Conservation (phyloP, 768 basidiomycete genomes). For the Amanita fuliginea region DNA sequence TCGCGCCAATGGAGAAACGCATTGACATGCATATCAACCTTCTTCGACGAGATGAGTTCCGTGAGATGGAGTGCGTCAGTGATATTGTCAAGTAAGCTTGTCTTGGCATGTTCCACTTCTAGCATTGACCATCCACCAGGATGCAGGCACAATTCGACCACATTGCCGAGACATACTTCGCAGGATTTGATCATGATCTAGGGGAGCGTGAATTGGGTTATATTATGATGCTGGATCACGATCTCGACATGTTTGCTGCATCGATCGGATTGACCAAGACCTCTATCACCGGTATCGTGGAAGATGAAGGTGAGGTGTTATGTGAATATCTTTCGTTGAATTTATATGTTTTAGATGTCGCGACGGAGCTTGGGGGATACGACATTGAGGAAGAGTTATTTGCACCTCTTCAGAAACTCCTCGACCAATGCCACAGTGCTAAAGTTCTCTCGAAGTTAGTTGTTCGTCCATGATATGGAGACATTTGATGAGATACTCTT, state of each 20-base stretch:
- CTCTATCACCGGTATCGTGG: conserved; percentile 56
- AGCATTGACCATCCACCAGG: conserved; percentile 28
- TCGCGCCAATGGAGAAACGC: conserved; percentile 81
- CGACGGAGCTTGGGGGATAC: conserved; percentile 62
- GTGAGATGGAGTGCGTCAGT: conserved; percentile 85
- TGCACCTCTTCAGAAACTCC: conserved; percentile 68
- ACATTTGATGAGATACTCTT: neutral
- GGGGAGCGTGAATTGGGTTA: conserved; percentile 86
- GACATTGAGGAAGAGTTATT: conserved; percentile 71
- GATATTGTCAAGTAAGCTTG: conserved; percentile 73
- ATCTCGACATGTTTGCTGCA: conserved; percentile 89
- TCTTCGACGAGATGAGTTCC: conserved; percentile 80
- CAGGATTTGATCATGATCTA: conserved; percentile 72
- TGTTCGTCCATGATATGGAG: neutral
- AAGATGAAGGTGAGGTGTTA: conserved; percentile 57
- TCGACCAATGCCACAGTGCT: conserved; percentile 74
- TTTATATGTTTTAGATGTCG: conserved; percentile 40
- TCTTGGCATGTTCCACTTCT: neutral
- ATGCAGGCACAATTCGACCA: conserved; percentile 92
- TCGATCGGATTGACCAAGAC: conserved; percentile 88
- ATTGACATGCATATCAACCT: conserved; percentile 88
- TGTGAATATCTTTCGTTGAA: neutral
- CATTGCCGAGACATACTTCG: conserved; percentile 79
- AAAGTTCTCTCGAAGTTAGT: conserved; percentile 72
- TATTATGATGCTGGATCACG: conserved; percentile 73